Percentiles rank a stretch among this genome's conserved stretches.
These are phyloP conservation scores for Pseudocercospora eumusae DNA, from an alignment of 2,329 filamentous ascomycete species.

Conservation along the genomic window DNA sequence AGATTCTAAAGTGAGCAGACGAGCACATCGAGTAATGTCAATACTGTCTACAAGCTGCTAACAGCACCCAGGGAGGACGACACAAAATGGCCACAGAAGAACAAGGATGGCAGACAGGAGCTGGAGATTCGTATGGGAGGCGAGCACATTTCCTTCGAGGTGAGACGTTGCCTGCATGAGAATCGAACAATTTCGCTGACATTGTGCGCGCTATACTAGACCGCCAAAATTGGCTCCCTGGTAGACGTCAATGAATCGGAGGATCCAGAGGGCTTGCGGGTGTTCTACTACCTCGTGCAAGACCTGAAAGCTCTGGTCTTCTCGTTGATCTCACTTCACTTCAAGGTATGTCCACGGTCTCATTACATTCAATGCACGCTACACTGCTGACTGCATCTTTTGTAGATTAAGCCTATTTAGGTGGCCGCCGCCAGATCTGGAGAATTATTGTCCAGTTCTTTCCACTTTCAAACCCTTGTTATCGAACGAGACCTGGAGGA, in stretches of 20 bases:
- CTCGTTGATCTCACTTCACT: slow-evolving; percentile 92
- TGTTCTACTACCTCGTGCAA: slow-evolving; percentile 98
- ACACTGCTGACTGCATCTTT: not conserved
- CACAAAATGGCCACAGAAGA: slow-evolving; percentile 98
- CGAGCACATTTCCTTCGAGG: slow-evolving; percentile 98
- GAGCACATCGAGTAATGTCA: not conserved
- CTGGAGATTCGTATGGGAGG: slow-evolving; percentile 90
- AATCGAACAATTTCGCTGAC: not conserved
- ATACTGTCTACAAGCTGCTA: not conserved
- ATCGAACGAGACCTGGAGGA: not conserved
- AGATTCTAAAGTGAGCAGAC: slow-evolving; percentile 82
- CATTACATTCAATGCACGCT: not conserved
- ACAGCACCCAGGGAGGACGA: slow-evolving; percentile 78
- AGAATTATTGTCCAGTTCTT: not conserved
- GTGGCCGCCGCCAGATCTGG: not conserved
- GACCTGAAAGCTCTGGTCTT: slow-evolving; percentile 96
- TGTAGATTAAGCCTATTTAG: slow-evolving; percentile 40
- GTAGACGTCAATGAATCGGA: slow-evolving; percentile 95
- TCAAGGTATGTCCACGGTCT: slow-evolving; percentile 67
- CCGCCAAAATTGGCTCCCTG: slow-evolving; percentile 94
- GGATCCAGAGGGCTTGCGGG: slow-evolving; percentile 90
- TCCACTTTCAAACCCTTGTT: not conserved
- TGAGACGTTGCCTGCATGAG: slow-evolving; percentile 46
- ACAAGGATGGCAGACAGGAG: slow-evolving; percentile 96
- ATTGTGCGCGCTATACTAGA: slow-evolving; percentile 56